Conservation (phyloP, 2,329 filamentous ascomycete species). For the Pseudonectria buxi region DNA sequence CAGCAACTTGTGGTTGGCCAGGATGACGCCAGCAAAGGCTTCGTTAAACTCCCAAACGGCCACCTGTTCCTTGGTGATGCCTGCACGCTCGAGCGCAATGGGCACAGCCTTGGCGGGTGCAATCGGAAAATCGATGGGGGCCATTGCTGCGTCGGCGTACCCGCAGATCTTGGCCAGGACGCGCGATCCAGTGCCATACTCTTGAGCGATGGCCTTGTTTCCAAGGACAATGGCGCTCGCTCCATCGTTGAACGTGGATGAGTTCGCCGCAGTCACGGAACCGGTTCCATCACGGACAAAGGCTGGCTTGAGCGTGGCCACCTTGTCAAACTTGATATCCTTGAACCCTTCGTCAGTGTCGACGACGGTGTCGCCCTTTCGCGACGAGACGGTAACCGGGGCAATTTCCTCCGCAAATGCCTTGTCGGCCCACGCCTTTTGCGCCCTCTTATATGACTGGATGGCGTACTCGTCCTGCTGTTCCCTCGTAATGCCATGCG, state of each 20-base stretch:
- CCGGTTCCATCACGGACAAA: slow-evolving; percentile 81
- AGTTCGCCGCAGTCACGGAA: slow-evolving; percentile 90
- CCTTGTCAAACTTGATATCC: slow-evolving; percentile 79
- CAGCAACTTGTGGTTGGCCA: slow-evolving; percentile 89
- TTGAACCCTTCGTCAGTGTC: slow-evolving; percentile 84
- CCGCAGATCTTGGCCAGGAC: slow-evolving; percentile 83
- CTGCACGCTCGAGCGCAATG: slow-evolving; percentile 78
- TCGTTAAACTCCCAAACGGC: slow-evolving; percentile 98
- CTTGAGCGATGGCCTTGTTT: slow-evolving; percentile 69
- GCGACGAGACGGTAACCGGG: slow-evolving; percentile 75
- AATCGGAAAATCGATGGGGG: slow-evolving; percentile 89
- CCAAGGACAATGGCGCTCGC: slow-evolving; percentile 83
- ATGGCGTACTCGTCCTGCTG: slow-evolving; percentile 91
- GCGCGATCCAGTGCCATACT: slow-evolving; percentile 70
- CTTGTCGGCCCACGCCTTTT: slow-evolving; percentile 77
- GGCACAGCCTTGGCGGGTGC: slow-evolving; percentile 90
- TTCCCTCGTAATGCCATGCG: slow-evolving; percentile 70
- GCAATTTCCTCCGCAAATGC: slow-evolving; percentile 86
- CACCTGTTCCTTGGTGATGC: slow-evolving; percentile 86
- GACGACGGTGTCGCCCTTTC: slow-evolving; percentile 75
- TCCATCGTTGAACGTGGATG: slow-evolving; percentile 90
- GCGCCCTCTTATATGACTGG: slow-evolving; percentile 79
- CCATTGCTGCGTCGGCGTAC: slow-evolving; percentile 82
- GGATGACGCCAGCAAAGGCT: slow-evolving; percentile 91
- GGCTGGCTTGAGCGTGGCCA: slow-evolving; percentile 80